These are phyloP conservation scores for Tuber brumale DNA, from an alignment of 495 filamentous ascomycete species.

Conservation along the genomic window DNA sequence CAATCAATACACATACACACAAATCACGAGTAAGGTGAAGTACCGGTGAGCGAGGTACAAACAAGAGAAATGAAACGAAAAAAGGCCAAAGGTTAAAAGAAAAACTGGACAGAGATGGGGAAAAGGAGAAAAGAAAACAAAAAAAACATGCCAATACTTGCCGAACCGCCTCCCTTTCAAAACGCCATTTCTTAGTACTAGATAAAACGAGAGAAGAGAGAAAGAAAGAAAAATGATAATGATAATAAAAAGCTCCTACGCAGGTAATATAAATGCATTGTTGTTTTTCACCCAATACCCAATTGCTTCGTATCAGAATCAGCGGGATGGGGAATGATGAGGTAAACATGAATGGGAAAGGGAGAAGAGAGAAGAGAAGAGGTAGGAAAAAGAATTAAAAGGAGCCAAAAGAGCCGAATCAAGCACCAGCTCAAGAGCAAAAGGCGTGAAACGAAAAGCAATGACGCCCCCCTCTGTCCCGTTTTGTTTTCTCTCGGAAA, in stretches of 20 bases:
- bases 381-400: background rate
- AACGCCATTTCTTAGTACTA: constrained; percentile 17
- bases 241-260: constrained; percentile 26
- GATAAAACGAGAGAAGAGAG: background rate
- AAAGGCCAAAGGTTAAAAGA: background rate
- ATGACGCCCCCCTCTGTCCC: background rate
- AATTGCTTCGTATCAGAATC: background rate
- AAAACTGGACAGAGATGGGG: background rate
- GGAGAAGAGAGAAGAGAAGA: background rate
- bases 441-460: background rate
- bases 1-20: background rate
- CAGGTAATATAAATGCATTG: constrained; percentile 4
- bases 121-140: constrained; percentile 20
- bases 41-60: background rate
- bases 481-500: background rate
- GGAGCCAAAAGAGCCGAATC: background rate
- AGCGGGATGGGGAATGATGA: background rate
- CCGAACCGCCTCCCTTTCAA: constrained; percentile 24
- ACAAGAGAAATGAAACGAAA: background rate
- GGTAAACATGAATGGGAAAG: background rate
- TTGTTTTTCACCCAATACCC: background rate
- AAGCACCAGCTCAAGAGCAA: background rate
- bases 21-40: background rate
- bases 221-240: background rate
- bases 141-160: constrained; percentile 26